Percentiles rank a stretch among this genome's conserved stretches.
Evolutionary conservation across 495 filamentous ascomycete genomes (phyloP).

Genomic region (Beverwykella pulmonaria): DNA sequence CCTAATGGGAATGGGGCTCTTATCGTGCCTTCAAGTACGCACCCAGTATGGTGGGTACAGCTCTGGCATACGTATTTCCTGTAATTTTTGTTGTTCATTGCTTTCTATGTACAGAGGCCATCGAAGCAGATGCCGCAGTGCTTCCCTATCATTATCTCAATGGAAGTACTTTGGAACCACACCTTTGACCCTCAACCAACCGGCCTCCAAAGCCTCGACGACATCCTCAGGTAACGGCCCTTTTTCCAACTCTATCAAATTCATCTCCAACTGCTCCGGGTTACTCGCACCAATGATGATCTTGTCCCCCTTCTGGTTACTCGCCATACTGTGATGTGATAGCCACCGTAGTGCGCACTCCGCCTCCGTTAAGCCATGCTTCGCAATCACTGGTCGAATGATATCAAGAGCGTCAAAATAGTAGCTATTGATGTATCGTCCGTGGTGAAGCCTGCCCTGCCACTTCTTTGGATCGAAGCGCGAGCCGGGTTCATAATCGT

Average conservation of each 20-base stretch:
- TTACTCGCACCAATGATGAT: constrained; percentile 51
- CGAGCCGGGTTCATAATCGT: constrained; percentile 45
- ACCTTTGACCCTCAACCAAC: constrained; percentile 19
- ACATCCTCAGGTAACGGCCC: constrained; percentile 48
- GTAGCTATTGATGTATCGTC: constrained; percentile 52
- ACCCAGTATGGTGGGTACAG: too few species aligned
- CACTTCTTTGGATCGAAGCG: constrained; percentile 50
- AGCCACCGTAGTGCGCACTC: constrained; percentile 57
- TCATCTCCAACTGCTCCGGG: constrained; percentile 44
- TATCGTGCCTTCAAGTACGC: too few species aligned
- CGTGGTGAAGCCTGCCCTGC: constrained; percentile 49
- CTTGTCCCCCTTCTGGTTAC: constrained; percentile 47
- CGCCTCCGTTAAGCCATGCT: constrained; percentile 49
- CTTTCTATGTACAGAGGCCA: too few species aligned
- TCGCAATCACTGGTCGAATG: constrained; percentile 50
- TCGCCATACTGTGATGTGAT: constrained; percentile 50
- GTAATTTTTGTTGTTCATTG: too few species aligned
- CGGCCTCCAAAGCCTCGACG: constrained; percentile 35
- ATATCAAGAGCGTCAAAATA: constrained; percentile 55
- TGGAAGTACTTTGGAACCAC: constrained; percentile 22
- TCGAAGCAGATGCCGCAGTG: too few species aligned
- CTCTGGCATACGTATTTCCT: too few species aligned
- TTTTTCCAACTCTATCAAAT: constrained; percentile 48
- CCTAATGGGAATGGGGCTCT: too few species aligned
- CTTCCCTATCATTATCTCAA: too few species aligned